A percentile compares a stretch with the other conserved stretches of the same genome.
Evolutionary conservation across 352 stramenopile genomes (phyloP).

Genomic region (Phytophthora kernoviae): DNA sequence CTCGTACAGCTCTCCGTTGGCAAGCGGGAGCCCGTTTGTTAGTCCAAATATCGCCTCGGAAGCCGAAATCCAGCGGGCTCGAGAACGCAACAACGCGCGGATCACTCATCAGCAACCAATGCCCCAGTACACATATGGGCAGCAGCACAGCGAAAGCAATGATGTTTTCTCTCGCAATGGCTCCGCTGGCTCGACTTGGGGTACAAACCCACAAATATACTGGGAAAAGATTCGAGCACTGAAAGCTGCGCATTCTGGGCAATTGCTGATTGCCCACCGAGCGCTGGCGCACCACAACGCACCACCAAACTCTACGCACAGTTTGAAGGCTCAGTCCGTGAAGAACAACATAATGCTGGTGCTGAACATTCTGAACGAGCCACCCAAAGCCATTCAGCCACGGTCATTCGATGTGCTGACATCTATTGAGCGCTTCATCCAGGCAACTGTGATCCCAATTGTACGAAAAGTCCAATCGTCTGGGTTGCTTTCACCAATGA

Average conservation of each 20-base stretch:
- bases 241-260: slow-evolving; percentile 48
- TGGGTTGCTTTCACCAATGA: slow-evolving; percentile 5
- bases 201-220: slow-evolving; percentile 56
- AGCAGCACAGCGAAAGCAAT: slow-evolving; percentile 25
- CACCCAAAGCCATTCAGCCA: slow-evolving; percentile 48
- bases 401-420: slow-evolving; percentile 70
- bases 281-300: slow-evolving; percentile 70
- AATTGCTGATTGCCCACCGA: slow-evolving; percentile 65
- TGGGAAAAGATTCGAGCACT: slow-evolving; percentile 75
- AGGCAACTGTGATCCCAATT: slow-evolving; percentile 78
- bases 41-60: slow-evolving; percentile 39
- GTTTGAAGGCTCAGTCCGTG: slow-evolving; percentile 75
- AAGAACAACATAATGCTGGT: slow-evolving; percentile 83
- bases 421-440: slow-evolving; percentile 85
- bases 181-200: slow-evolving; percentile 10
- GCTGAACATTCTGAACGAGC: slow-evolving; percentile 63
- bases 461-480: slow-evolving; percentile 61
- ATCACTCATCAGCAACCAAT: slow-evolving; percentile 24
- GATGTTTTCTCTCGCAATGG: slow-evolving; percentile 18
- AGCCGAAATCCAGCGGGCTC: slow-evolving; percentile 57
- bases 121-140: slow-evolving; percentile 23
- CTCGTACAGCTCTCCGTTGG: slow-evolving; percentile 45
- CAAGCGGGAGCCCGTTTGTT: slow-evolving; percentile 25
- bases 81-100: slow-evolving; percentile 40
- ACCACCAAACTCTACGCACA: slow-evolving; percentile 65